A percentile compares a stretch with the other conserved stretches of the same genome.
These are phyloP conservation scores for Tulasnella sp. DNA, from an alignment of 768 basidiomycete genomes.

Conservation along the genomic window DNA sequence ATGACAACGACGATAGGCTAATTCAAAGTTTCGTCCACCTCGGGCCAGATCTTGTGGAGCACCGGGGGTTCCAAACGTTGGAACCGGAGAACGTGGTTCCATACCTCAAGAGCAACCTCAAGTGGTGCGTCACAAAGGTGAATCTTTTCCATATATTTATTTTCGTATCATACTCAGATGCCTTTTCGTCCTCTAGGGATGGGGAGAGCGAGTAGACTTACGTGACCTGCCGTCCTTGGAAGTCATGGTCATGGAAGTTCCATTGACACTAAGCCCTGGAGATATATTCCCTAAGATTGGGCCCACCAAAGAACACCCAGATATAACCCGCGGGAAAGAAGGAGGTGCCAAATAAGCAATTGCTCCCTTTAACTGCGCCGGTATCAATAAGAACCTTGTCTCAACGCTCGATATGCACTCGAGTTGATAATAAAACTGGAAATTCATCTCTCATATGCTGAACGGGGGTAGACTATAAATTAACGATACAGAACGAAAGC, in stretches of 20 bases:
- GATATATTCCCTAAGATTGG: background rate
- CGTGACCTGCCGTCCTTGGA: background rate
- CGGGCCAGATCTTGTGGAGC: background rate
- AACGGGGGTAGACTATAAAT: too few species aligned
- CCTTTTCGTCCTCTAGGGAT: background rate
- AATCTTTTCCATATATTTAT: background rate
- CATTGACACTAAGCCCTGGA: background rate
- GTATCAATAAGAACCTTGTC: too few species aligned
- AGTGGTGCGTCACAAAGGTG: background rate
- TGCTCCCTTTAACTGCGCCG: too few species aligned
- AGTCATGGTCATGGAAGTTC: background rate
- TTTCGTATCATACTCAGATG: background rate
- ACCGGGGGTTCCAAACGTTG: background rate
- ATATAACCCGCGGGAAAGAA: background rate
- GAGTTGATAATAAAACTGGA: too few species aligned
- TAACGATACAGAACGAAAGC: too few species aligned
- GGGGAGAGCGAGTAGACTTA: background rate
- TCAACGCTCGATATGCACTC: too few species aligned
- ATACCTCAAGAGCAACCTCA: background rate
- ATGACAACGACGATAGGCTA: background rate
- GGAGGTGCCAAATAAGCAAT: background rate
- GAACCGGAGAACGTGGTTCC: background rate
- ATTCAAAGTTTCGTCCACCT: background rate
- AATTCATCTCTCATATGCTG: too few species aligned
- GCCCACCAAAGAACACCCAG: background rate